Percentiles rank a stretch among this genome's conserved stretches.
Evolutionary conservation across 2,329 filamentous ascomycete genomes (phyloP).

Genomic region (Aspergillus fijiensis): DNA sequence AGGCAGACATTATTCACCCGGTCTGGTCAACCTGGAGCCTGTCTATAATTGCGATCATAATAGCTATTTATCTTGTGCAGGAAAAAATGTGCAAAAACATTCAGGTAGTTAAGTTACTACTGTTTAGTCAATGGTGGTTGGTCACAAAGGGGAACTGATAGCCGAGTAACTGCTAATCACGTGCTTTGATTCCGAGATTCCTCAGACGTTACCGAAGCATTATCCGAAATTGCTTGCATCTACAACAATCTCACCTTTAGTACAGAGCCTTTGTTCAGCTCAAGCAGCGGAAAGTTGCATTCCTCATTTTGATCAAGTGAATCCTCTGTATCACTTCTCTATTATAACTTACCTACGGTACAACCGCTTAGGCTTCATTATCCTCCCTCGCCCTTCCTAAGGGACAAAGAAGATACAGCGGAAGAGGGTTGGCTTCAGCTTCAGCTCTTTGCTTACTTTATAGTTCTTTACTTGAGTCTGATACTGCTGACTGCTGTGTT

Average conservation of each 20-base stretch:
- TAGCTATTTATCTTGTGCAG: no score
- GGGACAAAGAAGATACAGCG: neutral
- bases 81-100: neutral
- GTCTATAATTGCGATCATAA: no score
- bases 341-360: neutral
- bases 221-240: neutral
- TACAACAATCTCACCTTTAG: neutral
- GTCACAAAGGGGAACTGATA: neutral
- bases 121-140: no score
- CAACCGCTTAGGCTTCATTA: neutral
- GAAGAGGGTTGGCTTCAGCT: neutral
- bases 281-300: neutral
- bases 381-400: neutral
- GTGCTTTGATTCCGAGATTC: neutral
- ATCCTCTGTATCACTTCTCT: neutral
- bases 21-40: no score
- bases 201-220: neutral
- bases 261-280: neutral
- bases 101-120: no score
- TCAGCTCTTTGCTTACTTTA: neutral
- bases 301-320: neutral
- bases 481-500: no score
- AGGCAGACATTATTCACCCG: no score
- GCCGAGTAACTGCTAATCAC: neutral
- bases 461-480: neutral